These are phyloP conservation scores for Ormosia semicastrata DNA, from an alignment of 306 rosid genomes.

Conservation along the genomic window DNA sequence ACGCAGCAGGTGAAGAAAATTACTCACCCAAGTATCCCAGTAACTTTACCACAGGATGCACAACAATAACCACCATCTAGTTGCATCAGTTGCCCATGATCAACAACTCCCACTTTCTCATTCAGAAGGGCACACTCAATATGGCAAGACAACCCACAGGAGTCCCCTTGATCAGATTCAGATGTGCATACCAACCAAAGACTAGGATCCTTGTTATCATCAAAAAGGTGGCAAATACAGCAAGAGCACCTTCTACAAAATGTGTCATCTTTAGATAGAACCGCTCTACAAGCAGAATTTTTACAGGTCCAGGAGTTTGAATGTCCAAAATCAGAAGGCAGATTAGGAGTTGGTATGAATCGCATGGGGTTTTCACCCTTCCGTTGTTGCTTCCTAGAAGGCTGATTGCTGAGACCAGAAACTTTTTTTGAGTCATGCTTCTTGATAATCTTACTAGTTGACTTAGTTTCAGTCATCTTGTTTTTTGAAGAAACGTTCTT, in stretches of 20 bases:
- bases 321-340: constrained; percentile 68
- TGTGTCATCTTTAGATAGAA: constrained; percentile 82
- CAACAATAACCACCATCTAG: constrained; percentile 98
- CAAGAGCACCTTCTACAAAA: constrained; percentile 99
- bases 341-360: constrained; percentile 54
- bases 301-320: constrained; percentile 88
- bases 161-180: constrained; percentile 76
- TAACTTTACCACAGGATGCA: constrained; percentile 97
- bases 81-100: constrained; percentile 97
- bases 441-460: constrained; percentile 59
- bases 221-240: constrained; percentile 93
- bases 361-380: constrained; percentile 87
- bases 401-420: constrained; percentile 57
- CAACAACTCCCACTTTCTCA: constrained; percentile 93
- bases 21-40: constrained; percentile 94
- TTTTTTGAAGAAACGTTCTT: constrained; percentile 49
- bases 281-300: constrained; percentile 96
- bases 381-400: constrained; percentile 73
- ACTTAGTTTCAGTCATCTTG: constrained; percentile 63
- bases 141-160: constrained; percentile 95
- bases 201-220: constrained; percentile 99
- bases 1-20: constrained; percentile 20
- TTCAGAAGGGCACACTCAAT: constrained; percentile 93
- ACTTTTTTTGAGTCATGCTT: constrained; percentile 74
- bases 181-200: constrained; percentile 96